Evolutionary conservation across 805 yeast genomes (phyloP).

Genomic region (Candida palmyrensis): DNA sequence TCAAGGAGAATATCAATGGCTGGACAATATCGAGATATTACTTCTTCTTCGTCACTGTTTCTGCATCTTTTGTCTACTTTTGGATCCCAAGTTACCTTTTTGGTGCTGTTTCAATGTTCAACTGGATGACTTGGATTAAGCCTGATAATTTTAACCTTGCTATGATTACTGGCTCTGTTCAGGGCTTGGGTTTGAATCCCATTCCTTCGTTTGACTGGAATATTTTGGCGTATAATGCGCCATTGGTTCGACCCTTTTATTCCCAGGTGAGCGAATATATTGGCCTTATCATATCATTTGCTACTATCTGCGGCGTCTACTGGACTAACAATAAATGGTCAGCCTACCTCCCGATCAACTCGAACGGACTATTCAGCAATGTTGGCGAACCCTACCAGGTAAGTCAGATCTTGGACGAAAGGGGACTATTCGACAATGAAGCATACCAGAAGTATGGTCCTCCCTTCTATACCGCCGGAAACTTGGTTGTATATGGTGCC

Average conservation of each 20-base stretch:
- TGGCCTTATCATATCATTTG: constrained; percentile 15
- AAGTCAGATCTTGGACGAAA: constrained; percentile 31
- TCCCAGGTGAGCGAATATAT: constrained; percentile 9
- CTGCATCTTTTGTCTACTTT: constrained; percentile 32
- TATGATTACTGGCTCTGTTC: constrained; percentile 40
- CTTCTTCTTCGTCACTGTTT: constrained; percentile 16
- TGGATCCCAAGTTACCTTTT: constrained; percentile 45
- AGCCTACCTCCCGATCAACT: constrained; percentile 30
- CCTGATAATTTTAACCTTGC: constrained; percentile 47
- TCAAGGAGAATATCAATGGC: constrained; percentile 23
- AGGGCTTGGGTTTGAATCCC: constrained; percentile 52
- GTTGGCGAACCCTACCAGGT: constrained; percentile 43
- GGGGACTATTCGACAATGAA: constrained; percentile 21
- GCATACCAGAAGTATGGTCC: constrained; percentile 22
- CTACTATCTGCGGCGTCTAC: constrained; percentile 16
- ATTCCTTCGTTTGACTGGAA: constrained; percentile 52
- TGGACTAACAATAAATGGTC: constrained; percentile 20
- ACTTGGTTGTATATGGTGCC: constrained; percentile 22
- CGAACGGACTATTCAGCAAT: constrained; percentile 43
- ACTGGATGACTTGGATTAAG: constrained; percentile 57
- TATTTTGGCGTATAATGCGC: constrained; percentile 17
- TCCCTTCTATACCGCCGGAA: constrained; percentile 26
- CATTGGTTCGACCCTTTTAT: constrained; percentile 42
- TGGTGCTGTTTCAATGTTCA: constrained; percentile 37
- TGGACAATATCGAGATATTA: constrained; percentile 23